A percentile compares a stretch with the other conserved stretches of the same genome.
Conservation (phyloP, 208 protist genomes). For the Tritrichomonas musculus region DNA sequence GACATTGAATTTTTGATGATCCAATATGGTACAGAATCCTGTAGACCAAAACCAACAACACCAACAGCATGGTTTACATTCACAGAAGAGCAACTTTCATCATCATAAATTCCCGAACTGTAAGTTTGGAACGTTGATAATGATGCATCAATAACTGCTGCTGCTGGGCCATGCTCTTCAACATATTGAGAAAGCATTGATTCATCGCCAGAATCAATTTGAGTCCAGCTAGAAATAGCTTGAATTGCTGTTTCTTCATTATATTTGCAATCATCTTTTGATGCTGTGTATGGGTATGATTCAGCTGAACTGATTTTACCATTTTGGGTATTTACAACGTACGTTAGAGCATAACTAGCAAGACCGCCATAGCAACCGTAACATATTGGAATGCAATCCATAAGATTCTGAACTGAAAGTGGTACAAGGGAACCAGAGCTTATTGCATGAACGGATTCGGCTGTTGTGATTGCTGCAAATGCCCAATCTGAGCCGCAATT, state of each 20-base stretch:
- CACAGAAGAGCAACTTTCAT: constrained; percentile 1
- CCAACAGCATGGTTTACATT: constrained; percentile 46
- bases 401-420: not conserved
- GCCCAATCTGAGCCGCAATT: constrained; percentile 61
- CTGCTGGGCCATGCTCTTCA: not conserved
- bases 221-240: not conserved
- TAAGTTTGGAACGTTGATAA: constrained; percentile 43
- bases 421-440: constrained; percentile 31
- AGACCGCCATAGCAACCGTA: not conserved
- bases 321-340: not conserved
- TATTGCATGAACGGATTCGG: constrained; percentile 43
- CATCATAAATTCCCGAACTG: constrained; percentile 43
- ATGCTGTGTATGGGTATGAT: not conserved
- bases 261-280: not conserved
- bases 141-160: not conserved
- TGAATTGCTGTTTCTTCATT: not conserved
- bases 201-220: not conserved
- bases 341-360: not conserved
- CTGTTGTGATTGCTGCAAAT: constrained; percentile 46
- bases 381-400: not conserved
- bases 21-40: constrained; percentile 30
- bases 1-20: constrained; percentile 54
- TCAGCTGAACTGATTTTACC: not conserved
- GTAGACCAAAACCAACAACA: constrained; percentile 23
- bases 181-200: not conserved